Conservation (phyloP, 371 early-diverging fungal species). For the Mortierella sp. region DNA sequence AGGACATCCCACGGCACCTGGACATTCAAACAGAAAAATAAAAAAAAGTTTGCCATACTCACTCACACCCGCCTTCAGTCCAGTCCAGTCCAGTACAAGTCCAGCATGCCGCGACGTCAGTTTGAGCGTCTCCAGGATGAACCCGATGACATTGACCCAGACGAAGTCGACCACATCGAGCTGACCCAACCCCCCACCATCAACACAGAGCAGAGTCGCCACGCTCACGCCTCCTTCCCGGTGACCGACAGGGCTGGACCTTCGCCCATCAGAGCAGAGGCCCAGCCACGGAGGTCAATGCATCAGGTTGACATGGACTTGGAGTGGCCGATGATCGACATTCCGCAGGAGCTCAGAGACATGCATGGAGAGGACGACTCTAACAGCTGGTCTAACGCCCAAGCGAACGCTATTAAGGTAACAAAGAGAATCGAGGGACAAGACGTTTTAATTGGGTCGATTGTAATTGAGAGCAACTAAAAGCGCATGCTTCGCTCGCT, state of each 20-base stretch:
- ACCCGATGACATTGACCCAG: conserved; percentile 48
- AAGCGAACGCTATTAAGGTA: conserved; percentile 57
- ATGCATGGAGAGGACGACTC: conserved; percentile 46
- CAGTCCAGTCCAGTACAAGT: neutral
- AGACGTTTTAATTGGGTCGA: neutral
- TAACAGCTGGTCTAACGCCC: conserved; percentile 51
- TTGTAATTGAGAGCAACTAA: neutral
- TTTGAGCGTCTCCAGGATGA: conserved; percentile 54
- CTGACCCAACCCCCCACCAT: conserved; percentile 40
- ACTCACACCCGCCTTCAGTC: neutral
- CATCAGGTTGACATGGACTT: conserved; percentile 55
- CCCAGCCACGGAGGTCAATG: conserved; percentile 47
- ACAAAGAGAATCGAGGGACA: neutral
- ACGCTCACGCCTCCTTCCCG: conserved; percentile 26
- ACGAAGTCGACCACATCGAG: conserved; percentile 46
- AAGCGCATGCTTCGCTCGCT: neutral
- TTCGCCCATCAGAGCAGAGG: conserved; percentile 32
- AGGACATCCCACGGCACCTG: neutral
- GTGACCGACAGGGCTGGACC: conserved; percentile 44
- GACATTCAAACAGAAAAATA: neutral
- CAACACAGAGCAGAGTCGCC: conserved; percentile 10
- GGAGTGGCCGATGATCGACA: conserved; percentile 61
- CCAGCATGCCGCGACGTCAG: conserved; percentile 41
- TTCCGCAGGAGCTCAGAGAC: conserved; percentile 60
- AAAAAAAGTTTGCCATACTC: neutral